A percentile compares a stretch with the other conserved stretches of the same genome.
Conservation (phyloP, 805 yeast genomes). For the Pachysolen tannophilus region DNA sequence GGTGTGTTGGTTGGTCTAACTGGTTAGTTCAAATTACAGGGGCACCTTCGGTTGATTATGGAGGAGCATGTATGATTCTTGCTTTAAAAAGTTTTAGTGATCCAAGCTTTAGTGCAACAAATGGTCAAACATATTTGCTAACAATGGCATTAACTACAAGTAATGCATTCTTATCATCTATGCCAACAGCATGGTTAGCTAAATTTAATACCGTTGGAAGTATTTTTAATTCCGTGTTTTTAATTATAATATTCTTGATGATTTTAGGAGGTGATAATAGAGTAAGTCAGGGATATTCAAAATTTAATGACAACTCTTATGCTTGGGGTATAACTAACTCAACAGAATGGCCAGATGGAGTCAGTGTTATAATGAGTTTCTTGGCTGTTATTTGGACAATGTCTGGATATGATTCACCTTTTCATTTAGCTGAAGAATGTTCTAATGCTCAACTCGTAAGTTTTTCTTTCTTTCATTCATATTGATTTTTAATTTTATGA, state of each 20-base stretch:
- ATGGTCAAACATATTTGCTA: slow-evolving; percentile 43
- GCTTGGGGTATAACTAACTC: slow-evolving; percentile 53
- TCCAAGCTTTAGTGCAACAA: slow-evolving; percentile 30
- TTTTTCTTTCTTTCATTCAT: too few species aligned
- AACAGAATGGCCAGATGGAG: slow-evolving; percentile 59
- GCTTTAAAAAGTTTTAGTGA: slow-evolving; percentile 37
- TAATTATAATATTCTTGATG: slow-evolving; percentile 44
- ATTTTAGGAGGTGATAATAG: slow-evolving; percentile 44
- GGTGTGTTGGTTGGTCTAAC: slow-evolving; percentile 60
- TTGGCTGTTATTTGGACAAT: slow-evolving; percentile 63
- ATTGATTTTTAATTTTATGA: too few species aligned
- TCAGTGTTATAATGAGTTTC: slow-evolving; percentile 48
- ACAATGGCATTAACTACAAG: slow-evolving; percentile 42
- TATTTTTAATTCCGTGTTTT: slow-evolving; percentile 36
- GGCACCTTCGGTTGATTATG: slow-evolving; percentile 51
- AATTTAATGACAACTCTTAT: slow-evolving; percentile 37
- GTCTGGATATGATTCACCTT: slow-evolving; percentile 72
- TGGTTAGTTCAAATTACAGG: slow-evolving; percentile 59
- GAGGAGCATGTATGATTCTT: slow-evolving; percentile 48
- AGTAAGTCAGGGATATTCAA: slow-evolving; percentile 30
- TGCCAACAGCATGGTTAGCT: slow-evolving; percentile 50
- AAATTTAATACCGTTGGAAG: slow-evolving; percentile 43
- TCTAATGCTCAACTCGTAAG: slow-evolving; percentile 52
- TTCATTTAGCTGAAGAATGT: slow-evolving; percentile 69
- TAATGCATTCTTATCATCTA: slow-evolving; percentile 39